Base-by-base conservation (phyloP, 2,329 filamentous ascomycete genomes). In the Trichophaea hybrida region DNA sequence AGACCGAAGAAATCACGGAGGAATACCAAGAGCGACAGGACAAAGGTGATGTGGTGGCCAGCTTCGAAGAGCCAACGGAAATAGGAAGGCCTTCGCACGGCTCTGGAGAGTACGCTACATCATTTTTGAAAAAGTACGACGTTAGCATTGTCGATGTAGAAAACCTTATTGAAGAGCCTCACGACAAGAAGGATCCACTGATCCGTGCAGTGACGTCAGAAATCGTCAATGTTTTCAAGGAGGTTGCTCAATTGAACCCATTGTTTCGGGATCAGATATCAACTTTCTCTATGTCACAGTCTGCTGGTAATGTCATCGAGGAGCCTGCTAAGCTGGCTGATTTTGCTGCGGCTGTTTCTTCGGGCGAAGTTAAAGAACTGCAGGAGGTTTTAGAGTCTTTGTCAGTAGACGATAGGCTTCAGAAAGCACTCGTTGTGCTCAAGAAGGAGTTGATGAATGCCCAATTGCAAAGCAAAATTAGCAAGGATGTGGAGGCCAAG, bases 401-500 rank as follows among this genome's bases (percentile, higher is more conserved):
- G 72, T 88, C 96, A 69, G 85, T 98, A 13, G 90, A 97, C 72
- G 86, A 94, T 68, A 81, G 94, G 64, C 80, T 98, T 73, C 86
- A 89, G 68, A 97, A 96, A 73, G 87, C 91, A 0, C 76, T 98
- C 2, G 81, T 91, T 48, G 87, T 97, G 1, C 77, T 98, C 66
- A 98, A 98, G 76, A 97, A 96, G 73, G 93, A 98, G 74, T 80
- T 96, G 57, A 95, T 97, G 86, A 98, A 97, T 68, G 93, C 93
- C 0, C 88, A 97, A 71, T 77, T 98, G 34, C 91, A 96, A 72
- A 91, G 87, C 59, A 98, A 97, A 77, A 97, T 98, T 60, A 88
- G 86, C 60, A 96, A 96, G 74, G 93, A 98, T 70, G 94, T 98
- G 15, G 93, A 97, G 72, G 88, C 82, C 70, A 96, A 95, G 74